Conservation (phyloP, 2,329 filamentous ascomycete genomes). For the Aspergillus sp. region DNA sequence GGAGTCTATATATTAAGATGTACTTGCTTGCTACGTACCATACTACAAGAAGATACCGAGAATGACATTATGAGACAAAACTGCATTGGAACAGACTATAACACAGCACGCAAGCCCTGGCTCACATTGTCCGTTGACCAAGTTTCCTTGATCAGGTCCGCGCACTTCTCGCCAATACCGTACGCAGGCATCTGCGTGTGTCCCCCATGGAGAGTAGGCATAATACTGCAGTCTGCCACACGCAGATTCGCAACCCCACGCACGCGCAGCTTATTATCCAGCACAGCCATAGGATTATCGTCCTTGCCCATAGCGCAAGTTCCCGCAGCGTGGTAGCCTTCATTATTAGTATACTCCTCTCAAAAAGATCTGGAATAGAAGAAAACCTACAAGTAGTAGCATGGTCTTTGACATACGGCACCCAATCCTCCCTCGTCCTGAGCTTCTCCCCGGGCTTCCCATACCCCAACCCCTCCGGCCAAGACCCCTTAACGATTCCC, state of each 20-base stretch:
- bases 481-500: constrained; percentile 54
- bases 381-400: constrained; percentile 52
- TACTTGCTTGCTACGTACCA: not conserved
- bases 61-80: not conserved
- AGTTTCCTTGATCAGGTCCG: constrained; percentile 45
- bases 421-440: constrained; percentile 53
- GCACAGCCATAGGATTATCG: constrained; percentile 44
- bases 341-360: not conserved
- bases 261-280: constrained; percentile 49
- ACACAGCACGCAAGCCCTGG: not conserved
- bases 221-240: constrained; percentile 49
- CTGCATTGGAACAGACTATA: not conserved
- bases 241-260: constrained; percentile 48
- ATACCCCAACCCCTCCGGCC: constrained; percentile 49
- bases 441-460: constrained; percentile 35
- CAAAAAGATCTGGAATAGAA: not conserved
- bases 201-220: constrained; percentile 46
- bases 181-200: constrained; percentile 55
- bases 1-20: not conserved
- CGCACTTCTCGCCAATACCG: constrained; percentile 50
- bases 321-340: constrained; percentile 50
- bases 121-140: constrained; percentile 8
- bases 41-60: not conserved
- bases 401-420: constrained; percentile 50
- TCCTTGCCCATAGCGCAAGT: constrained; percentile 51